These are phyloP conservation scores for Gossypium raimondii DNA, from an alignment of 345 rosid species.

Conservation along the genomic window DNA sequence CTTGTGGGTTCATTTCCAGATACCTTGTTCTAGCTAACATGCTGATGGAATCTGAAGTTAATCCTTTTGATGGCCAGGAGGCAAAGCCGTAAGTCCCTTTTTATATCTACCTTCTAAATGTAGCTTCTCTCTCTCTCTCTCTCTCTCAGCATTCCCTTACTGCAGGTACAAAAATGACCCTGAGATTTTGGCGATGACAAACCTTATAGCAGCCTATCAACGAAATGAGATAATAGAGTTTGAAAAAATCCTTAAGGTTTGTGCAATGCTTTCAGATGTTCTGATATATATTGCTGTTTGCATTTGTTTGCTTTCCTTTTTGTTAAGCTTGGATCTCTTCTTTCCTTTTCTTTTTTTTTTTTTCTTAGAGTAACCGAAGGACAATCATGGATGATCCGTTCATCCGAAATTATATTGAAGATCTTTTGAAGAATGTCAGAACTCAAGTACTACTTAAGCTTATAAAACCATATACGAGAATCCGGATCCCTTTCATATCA, in stretches of 20 bases:
- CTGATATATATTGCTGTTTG: neutral
- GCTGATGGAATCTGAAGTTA: conserved; percentile 99
- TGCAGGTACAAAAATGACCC: conserved; percentile 95
- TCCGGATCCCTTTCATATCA: conserved; percentile 85
- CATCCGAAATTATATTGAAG: conserved; percentile 93
- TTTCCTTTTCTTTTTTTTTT: neutral
- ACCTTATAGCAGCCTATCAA: conserved; percentile 95
- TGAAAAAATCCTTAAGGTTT: conserved; percentile 95
- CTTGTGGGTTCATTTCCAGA: conserved; percentile 31
- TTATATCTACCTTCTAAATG: conserved; percentile 8
- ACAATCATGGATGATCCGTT: conserved; percentile 99
- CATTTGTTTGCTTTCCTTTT: conserved; percentile 1
- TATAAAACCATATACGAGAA: conserved; percentile 94
- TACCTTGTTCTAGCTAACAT: conserved; percentile 97
- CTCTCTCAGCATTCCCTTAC: conserved; percentile 10
- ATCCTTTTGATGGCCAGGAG: conserved; percentile 99
- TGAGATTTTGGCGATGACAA: conserved; percentile 98
- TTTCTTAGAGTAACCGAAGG: conserved; percentile 65
- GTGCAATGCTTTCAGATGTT: neutral
- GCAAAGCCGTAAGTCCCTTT: conserved; percentile 85
- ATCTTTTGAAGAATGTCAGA: conserved; percentile 93
- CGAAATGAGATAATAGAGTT: conserved; percentile 94
- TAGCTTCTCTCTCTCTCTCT: neutral
- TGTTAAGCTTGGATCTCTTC: neutral
- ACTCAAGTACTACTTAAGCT: conserved; percentile 97